Evolutionary conservation across 2,329 filamentous ascomycete species (phyloP).

Genomic region (Fusarium sp.): DNA sequence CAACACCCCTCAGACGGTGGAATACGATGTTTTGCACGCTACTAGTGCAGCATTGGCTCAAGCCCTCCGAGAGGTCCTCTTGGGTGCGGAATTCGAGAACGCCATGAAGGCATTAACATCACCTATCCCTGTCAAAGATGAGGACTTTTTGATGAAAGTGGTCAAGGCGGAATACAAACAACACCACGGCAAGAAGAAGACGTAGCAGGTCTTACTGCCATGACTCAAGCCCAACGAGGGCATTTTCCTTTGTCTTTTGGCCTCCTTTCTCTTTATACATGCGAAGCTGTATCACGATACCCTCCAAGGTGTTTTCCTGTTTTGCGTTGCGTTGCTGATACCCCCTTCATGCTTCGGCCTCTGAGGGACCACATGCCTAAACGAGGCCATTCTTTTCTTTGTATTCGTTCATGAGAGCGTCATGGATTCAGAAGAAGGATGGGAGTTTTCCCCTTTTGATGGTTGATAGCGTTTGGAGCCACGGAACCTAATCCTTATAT

Average conservation of each 20-base stretch:
- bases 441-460: constrained; percentile 37
- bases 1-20: constrained; percentile 48
- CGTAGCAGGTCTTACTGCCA: constrained; percentile 48
- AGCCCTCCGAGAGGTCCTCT: constrained; percentile 85
- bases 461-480: constrained; percentile 38
- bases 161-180: constrained; percentile 87
- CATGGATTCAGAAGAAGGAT: constrained; percentile 36
- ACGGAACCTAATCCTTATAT: constrained; percentile 45
- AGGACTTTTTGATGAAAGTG: constrained; percentile 92
- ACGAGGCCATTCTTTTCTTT: constrained; percentile 38
- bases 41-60: constrained; percentile 90
- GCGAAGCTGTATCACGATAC: constrained; percentile 40
- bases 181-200: constrained; percentile 60
- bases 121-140: constrained; percentile 93
- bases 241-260: constrained; percentile 37
- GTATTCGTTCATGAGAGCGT: constrained; percentile 29
- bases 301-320: constrained; percentile 30
- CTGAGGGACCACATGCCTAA: constrained; percentile 41
- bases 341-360: constrained; percentile 39
- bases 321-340: constrained; percentile 39
- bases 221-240: constrained; percentile 30
- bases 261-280: constrained; percentile 35
- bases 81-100: constrained; percentile 96
- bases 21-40: constrained; percentile 89
- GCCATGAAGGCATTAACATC: constrained; percentile 97